These are phyloP conservation scores for Sugiyamaella boreocaroliniensis DNA, from an alignment of 805 yeast species.

Conservation along the genomic window DNA sequence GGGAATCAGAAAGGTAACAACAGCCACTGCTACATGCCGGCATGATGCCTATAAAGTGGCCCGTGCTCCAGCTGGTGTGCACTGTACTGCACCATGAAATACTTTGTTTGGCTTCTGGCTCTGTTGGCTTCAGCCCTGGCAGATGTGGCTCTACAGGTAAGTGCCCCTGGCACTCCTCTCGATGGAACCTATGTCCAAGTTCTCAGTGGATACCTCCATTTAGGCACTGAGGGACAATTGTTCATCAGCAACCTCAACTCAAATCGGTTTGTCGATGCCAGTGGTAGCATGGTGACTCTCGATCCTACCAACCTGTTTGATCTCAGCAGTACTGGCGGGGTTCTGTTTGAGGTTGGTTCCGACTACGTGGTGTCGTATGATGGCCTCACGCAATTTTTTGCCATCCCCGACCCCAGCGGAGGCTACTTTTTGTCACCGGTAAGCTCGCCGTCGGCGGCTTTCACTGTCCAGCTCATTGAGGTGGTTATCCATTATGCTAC, in stretches of 20 bases:
- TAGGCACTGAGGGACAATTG: conserved; percentile 1
- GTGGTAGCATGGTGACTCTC: background rate
- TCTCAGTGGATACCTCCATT: background rate
- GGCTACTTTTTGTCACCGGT: conserved; percentile 11
- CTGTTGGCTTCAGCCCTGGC: conserved; percentile 1
- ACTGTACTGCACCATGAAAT: background rate
- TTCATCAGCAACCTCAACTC: background rate
- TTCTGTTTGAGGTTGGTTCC: conserved; percentile 1
- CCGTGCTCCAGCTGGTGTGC: background rate
- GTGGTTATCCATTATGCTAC: background rate
- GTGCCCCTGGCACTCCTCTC: conserved; percentile 2
- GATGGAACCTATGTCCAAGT: conserved; percentile 2
- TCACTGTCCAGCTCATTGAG: conserved; percentile 6
- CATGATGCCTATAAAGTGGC: background rate
- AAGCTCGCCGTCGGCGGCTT: conserved; percentile 1
- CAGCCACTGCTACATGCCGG: too few relatives aligned
- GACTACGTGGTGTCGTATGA: conserved; percentile 3
- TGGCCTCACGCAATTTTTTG: conserved; percentile 10
- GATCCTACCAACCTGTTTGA: background rate
- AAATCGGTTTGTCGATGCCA: background rate
- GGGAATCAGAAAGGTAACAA: too few relatives aligned
- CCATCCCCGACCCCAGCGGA: conserved; percentile 13
- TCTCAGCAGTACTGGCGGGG: conserved; percentile 1
- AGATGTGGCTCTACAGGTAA: background rate
- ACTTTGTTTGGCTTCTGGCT: background rate